phyloP scores from a whole-genome alignment of 768 basidiomycete species.

The Trametes punicea region DNA sequence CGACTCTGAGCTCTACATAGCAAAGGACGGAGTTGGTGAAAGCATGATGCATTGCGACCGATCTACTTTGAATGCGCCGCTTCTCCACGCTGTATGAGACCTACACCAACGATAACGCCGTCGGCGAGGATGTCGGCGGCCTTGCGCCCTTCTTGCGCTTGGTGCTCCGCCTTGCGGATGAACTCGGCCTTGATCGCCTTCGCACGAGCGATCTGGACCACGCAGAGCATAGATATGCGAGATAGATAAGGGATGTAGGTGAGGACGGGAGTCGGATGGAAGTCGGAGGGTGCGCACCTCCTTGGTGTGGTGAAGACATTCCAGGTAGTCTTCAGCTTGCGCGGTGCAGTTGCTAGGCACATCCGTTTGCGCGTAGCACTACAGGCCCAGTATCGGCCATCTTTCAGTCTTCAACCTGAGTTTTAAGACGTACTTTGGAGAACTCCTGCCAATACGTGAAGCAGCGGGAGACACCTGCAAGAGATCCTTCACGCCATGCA shows the following conservation, averaged over 20 bases:
- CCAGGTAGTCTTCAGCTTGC: slow-evolving; percentile 82
- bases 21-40: background rate
- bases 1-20: too few species aligned
- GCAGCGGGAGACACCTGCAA: slow-evolving; percentile 76
- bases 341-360: slow-evolving; percentile 66
- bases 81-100: slow-evolving; percentile 61
- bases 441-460: slow-evolving; percentile 93
- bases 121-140: slow-evolving; percentile 68
- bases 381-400: background rate
- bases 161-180: slow-evolving; percentile 59
- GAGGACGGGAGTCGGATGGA: background rate
- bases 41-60: slow-evolving; percentile 1
- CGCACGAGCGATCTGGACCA: slow-evolving; percentile 57
- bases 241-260: background rate
- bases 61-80: slow-evolving; percentile 17
- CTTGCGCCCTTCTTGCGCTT: slow-evolving; percentile 68
- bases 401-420: background rate
- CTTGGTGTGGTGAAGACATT: slow-evolving; percentile 86
- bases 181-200: slow-evolving; percentile 70
- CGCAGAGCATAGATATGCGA: background rate
- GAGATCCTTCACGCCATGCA: slow-evolving; percentile 1
- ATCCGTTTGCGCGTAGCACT: slow-evolving; percentile 88
- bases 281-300: slow-evolving; percentile 59
- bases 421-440: slow-evolving; percentile 47
- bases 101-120: slow-evolving; percentile 72